A percentile compares a stretch with the other conserved stretches of the same genome.
These are phyloP conservation scores for Arachnomyces sp. DNA, from an alignment of 2,329 filamentous ascomycete species.

Conservation along the genomic window DNA sequence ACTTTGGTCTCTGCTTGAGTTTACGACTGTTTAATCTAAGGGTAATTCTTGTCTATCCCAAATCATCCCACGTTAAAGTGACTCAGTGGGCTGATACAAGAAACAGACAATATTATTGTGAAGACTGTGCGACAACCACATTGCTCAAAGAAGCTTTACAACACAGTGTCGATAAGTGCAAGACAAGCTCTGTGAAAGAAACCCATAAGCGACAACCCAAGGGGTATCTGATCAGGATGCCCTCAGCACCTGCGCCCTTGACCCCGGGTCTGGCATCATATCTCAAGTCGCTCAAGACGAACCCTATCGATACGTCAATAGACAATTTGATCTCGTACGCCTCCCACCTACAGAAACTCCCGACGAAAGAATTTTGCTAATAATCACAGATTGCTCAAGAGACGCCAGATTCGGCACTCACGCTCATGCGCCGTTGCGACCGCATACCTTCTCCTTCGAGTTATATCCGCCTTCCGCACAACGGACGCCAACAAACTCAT, in stretches of 20 bases:
- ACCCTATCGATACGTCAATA: conserved; percentile 69
- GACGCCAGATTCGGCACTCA: conserved; percentile 79
- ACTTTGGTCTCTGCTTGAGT: too few relatives aligned
- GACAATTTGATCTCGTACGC: conserved; percentile 71
- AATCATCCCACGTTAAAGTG: background rate
- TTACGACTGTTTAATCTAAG: too few relatives aligned
- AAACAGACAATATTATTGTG: too few relatives aligned
- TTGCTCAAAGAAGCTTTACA: background rate
- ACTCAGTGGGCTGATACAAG: background rate
- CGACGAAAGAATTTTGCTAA: conserved; percentile 14
- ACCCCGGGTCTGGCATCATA: conserved; percentile 71
- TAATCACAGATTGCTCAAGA: conserved; percentile 64
- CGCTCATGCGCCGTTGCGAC: conserved; percentile 87
- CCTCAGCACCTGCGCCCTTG: conserved; percentile 46
- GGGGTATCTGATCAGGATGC: conserved; percentile 39
- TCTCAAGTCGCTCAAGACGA: conserved; percentile 67
- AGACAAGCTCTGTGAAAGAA: too few relatives aligned
- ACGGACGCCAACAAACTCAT: conserved; percentile 70
- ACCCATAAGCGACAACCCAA: background rate
- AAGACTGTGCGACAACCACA: too few relatives aligned
- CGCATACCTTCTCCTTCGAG: conserved; percentile 75
- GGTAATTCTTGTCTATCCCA: background rate
- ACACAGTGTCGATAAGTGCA: background rate
- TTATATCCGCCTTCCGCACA: conserved; percentile 75
- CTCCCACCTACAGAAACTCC: conserved; percentile 5